A percentile compares a stretch with the other conserved stretches of the same genome.
These are phyloP conservation scores for Magnusiomyces tetraspermus DNA, from an alignment of 1,139 yeast species.

Conservation along the genomic window DNA sequence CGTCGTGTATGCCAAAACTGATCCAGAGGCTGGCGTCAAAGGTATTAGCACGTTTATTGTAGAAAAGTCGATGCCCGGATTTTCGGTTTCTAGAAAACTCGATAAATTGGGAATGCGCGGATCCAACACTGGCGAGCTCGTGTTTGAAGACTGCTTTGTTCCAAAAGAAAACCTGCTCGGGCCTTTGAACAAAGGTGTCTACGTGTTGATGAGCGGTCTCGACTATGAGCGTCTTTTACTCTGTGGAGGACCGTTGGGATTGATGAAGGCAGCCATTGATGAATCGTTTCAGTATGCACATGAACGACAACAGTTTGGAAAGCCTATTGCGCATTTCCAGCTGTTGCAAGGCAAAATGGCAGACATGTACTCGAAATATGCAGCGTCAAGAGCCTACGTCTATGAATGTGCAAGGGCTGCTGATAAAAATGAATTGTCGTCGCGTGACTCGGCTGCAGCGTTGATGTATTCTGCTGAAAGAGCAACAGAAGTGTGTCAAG, in stretches of 20 bases:
- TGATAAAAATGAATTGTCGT: conserved; percentile 25
- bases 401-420: conserved; percentile 27
- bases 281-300: conserved; percentile 31
- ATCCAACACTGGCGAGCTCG: conserved; percentile 31
- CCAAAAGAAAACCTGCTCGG: conserved; percentile 31
- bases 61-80: conserved; percentile 28
- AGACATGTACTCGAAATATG: conserved; percentile 31
- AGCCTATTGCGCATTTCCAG: conserved; percentile 30
- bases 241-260: conserved; percentile 31
- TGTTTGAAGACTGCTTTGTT: conserved; percentile 29
- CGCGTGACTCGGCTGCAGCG: conserved; percentile 31
- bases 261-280: conserved; percentile 31
- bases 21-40: conserved; percentile 27
- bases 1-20: conserved; percentile 32
- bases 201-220: conserved; percentile 30
- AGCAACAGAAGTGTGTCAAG: conserved; percentile 30
- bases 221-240: conserved; percentile 30
- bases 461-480: conserved; percentile 31
- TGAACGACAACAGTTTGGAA: conserved; percentile 29
- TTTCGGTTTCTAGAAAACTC: conserved; percentile 28
- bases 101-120: conserved; percentile 32
- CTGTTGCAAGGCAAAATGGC: conserved; percentile 31
- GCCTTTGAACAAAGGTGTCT: conserved; percentile 27
- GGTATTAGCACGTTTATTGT: conserved; percentile 31
- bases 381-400: conserved; percentile 27